phyloP scores from a whole-genome alignment of 2,329 filamentous ascomycete genomes.

The Chalaropsis thielavioides region DNA sequence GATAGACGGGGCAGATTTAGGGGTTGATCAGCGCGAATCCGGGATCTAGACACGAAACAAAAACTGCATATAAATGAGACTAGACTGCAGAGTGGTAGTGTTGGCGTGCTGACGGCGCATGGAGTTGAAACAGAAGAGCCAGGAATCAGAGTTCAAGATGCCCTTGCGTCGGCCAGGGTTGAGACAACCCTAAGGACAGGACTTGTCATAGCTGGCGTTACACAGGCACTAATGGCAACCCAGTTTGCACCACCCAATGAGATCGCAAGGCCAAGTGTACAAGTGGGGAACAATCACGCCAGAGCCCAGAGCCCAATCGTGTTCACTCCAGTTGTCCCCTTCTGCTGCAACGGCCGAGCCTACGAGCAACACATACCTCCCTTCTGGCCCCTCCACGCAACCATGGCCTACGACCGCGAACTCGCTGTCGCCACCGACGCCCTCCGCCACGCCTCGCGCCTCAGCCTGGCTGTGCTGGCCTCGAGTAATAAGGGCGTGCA shows the following conservation, averaged over 20 bases:
- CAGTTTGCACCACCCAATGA: background rate
- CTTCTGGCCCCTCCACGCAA: background rate
- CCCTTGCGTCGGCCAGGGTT: too few species aligned
- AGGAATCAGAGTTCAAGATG: background rate
- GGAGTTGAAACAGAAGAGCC: background rate
- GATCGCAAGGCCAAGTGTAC: background rate
- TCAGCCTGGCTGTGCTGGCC: conserved; percentile 36
- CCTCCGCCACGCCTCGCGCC: conserved; percentile 32
- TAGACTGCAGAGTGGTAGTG: background rate
- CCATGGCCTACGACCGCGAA: conserved; percentile 28
- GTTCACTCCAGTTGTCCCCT: background rate
- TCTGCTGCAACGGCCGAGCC: background rate
- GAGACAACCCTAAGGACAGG: background rate
- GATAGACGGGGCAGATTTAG: background rate
- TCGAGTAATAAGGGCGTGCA: conserved; percentile 36
- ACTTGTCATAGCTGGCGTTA: background rate
- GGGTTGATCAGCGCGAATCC: background rate
- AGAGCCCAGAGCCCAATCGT: background rate
- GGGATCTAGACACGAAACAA: background rate
- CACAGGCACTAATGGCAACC: background rate
- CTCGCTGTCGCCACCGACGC: conserved; percentile 30
- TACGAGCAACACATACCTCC: background rate
- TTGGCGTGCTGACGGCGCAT: background rate
- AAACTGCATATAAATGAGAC: too few species aligned
- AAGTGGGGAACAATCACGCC: background rate